Evolutionary conservation across 306 rosid genomes (phyloP).

Genomic region (Malus sylvestris): DNA sequence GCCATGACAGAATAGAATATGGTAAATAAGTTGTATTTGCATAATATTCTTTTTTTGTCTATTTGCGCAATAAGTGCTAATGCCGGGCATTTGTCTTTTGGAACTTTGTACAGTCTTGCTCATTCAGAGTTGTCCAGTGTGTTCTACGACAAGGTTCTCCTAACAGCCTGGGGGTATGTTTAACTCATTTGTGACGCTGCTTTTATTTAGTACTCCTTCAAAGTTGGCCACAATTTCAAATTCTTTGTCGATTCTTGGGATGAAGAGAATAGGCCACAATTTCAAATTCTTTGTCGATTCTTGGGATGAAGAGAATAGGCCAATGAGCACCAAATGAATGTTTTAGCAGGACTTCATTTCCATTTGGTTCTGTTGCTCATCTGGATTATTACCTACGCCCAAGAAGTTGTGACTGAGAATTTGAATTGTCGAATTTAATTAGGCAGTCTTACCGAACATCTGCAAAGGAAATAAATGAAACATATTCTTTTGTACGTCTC

Average conservation of each 20-base stretch:
- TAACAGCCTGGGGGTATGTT: slow-evolving; percentile 54
- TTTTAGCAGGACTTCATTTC: not conserved
- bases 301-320: slow-evolving; percentile 4
- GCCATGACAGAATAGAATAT: not conserved
- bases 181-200: not conserved
- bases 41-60: not conserved
- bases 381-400: not conserved
- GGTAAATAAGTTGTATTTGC: not conserved
- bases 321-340: not conserved
- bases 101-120: slow-evolving; percentile 61
- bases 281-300: not conserved
- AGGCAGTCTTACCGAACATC: not conserved
- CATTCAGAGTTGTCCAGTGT: slow-evolving; percentile 91
- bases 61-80: not conserved
- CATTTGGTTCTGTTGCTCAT: not conserved
- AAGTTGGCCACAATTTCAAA: not conserved
- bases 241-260: not conserved
- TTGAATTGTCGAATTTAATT: not conserved
- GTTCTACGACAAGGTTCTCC: slow-evolving; percentile 80
- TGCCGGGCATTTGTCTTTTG: not conserved
- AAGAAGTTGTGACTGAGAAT: not conserved
- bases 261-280: not conserved
- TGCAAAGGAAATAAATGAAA: not conserved
- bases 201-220: not conserved
- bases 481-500: slow-evolving; percentile 4